Evolutionary conservation across 768 basidiomycete species (phyloP).

Genomic region (Flagelloscypha sp.): DNA sequence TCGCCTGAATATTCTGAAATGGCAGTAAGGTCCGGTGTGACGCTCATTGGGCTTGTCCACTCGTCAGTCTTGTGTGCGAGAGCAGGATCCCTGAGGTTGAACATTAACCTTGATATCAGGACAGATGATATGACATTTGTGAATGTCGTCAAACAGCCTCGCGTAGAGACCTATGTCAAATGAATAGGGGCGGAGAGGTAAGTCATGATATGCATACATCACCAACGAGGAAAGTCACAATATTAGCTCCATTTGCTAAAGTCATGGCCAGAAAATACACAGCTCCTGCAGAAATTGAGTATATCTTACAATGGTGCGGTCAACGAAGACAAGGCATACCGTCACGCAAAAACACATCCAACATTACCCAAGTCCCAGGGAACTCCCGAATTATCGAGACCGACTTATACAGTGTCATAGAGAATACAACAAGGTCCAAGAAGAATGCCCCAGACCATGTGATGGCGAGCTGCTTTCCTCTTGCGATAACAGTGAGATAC

Average conservation of each 20-base stretch:
- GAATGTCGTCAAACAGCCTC: conserved; percentile 24
- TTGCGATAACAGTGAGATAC: not conserved
- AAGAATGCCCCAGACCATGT: conserved; percentile 33
- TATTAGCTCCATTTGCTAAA: conserved; percentile 27
- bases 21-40: no score
- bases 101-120: conserved; percentile 31
- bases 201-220: conserved; percentile 16
- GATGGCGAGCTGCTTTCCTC: conserved; percentile 14
- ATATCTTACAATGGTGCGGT: not conserved
- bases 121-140: conserved; percentile 30
- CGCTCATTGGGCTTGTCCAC: no score
- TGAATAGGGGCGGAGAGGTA: not conserved
- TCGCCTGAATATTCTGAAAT: no score
- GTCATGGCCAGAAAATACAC: conserved; percentile 34
- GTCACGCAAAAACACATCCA: conserved; percentile 29
- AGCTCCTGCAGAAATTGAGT: conserved; percentile 20
- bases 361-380: conserved; percentile 17
- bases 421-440: conserved; percentile 32
- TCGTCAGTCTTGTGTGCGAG: no score
- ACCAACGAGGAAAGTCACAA: conserved; percentile 29
- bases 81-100: conserved; percentile 36
- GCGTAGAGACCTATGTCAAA: conserved; percentile 20
- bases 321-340: conserved; percentile 18
- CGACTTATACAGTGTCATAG: conserved; percentile 33
- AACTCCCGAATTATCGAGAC: conserved; percentile 17